Conservation (phyloP, 371 early-diverging fungal species). For the Mucor ambiguus region DNA sequence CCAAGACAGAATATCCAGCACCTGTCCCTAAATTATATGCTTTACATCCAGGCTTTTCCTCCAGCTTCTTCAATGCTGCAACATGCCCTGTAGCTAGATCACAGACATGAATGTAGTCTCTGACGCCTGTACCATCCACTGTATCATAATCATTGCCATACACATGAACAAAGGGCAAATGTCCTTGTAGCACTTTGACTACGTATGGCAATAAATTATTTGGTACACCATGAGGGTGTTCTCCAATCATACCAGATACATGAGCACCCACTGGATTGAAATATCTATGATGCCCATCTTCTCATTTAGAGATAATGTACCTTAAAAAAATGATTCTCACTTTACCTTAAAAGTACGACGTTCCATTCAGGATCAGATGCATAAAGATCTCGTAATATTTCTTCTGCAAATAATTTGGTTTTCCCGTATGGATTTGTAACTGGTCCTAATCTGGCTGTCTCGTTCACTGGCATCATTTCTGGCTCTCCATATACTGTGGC, state of each 20-base stretch:
- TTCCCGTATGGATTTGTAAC: constrained; percentile 88
- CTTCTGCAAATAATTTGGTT: constrained; percentile 84
- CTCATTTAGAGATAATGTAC: not conserved
- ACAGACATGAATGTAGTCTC: constrained; percentile 91
- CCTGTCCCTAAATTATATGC: constrained; percentile 90
- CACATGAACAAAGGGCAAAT: constrained; percentile 71
- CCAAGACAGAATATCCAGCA: constrained; percentile 81
- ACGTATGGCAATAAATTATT: constrained; percentile 91
- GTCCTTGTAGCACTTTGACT: constrained; percentile 78
- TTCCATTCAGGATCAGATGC: constrained; percentile 61
- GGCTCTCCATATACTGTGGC: constrained; percentile 83
- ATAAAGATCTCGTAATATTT: constrained; percentile 73
- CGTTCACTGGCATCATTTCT: constrained; percentile 57
- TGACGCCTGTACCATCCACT: constrained; percentile 88
- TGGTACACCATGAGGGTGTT: constrained; percentile 83
- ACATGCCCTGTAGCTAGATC: constrained; percentile 89
- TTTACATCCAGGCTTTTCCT: constrained; percentile 57
- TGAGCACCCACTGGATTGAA: constrained; percentile 95
- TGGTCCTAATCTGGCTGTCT: constrained; percentile 63
- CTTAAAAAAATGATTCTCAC: not conserved
- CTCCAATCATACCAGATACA: constrained; percentile 84
- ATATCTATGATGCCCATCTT: constrained; percentile 50
- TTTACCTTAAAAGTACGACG: constrained; percentile 67
- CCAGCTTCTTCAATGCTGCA: constrained; percentile 71
- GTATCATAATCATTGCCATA: constrained; percentile 88